Evolutionary conservation across 441 rosid species (phyloP).

Genomic region (Pelargonium australe): DNA sequence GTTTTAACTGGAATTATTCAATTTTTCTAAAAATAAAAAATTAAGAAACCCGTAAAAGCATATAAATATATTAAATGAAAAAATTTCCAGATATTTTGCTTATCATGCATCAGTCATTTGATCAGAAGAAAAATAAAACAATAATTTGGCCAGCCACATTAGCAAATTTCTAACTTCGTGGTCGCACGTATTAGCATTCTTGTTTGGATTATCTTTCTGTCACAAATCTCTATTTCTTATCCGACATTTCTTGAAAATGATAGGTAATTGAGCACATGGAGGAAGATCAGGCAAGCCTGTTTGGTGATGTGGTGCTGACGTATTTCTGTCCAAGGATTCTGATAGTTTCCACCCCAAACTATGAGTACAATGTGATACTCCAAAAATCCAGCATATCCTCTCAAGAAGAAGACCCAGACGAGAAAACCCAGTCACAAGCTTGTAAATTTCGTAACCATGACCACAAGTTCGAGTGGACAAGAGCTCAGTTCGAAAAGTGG

Average conservation of each 20-base stretch:
- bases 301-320: conserved; percentile 62
- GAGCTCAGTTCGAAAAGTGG: conserved; percentile 76
- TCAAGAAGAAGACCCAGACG: conserved; percentile 61
- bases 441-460: conserved; percentile 85
- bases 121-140: no score
- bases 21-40: neutral
- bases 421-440: conserved; percentile 40
- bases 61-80: neutral
- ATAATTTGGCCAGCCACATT: no score
- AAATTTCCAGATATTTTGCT: neutral
- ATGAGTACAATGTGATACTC: conserved; percentile 80
- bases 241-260: conserved; percentile 13
- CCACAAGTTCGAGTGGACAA: conserved; percentile 98
- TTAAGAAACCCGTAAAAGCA: neutral
- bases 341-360: conserved; percentile 86
- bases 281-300: conserved; percentile 72
- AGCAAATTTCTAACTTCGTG: no score
- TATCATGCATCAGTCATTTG: neutral
- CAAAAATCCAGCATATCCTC: conserved; percentile 38
- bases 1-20: neutral
- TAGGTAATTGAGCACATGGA: conserved; percentile 99
- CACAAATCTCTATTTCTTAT: neutral
- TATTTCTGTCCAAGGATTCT: conserved; percentile 61
- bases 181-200: no score
- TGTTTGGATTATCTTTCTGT: neutral